Evolutionary conservation across 352 stramenopile species (phyloP).

Genomic region (Pythium oligandrum): DNA sequence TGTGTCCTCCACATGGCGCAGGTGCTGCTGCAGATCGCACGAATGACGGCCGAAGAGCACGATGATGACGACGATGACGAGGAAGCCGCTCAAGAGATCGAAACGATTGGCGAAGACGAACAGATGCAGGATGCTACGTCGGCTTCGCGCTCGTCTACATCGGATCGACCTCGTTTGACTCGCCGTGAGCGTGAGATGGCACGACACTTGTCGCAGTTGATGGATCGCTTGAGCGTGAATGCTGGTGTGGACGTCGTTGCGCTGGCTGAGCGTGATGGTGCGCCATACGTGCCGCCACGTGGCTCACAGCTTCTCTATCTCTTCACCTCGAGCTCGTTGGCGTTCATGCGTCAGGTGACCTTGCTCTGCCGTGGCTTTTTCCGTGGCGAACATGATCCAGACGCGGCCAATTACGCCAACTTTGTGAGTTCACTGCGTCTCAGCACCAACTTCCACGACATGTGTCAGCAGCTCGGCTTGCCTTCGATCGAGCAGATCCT

Average conservation of each 20-base stretch:
- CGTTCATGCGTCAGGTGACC: slow-evolving; percentile 78
- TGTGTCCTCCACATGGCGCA: slow-evolving; percentile 78
- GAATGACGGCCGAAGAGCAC: slow-evolving; percentile 48
- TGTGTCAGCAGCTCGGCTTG: slow-evolving; percentile 72
- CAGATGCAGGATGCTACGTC: slow-evolving; percentile 21
- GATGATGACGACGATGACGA: slow-evolving; percentile 35
- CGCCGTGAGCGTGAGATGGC: slow-evolving; percentile 10
- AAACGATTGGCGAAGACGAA: slow-evolving; percentile 6
- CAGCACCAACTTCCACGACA: slow-evolving; percentile 68
- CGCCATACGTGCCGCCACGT: slow-evolving; percentile 26
- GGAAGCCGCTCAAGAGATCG: slow-evolving; percentile 8
- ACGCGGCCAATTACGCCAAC: slow-evolving; percentile 72
- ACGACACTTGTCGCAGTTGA: slow-evolving; percentile 24
- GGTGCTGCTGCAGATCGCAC: slow-evolving; percentile 61
- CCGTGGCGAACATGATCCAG: slow-evolving; percentile 68
- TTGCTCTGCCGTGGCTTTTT: slow-evolving; percentile 73
- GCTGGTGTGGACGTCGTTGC: slow-evolving; percentile 34
- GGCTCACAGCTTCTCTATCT: slow-evolving; percentile 55
- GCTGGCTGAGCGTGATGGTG: slow-evolving; percentile 14
- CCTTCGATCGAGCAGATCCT: slow-evolving; percentile 56
- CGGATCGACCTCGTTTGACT: slow-evolving; percentile 43
- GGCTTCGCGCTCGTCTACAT: slow-evolving; percentile 8
- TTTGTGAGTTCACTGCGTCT: slow-evolving; percentile 72
- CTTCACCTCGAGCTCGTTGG: slow-evolving; percentile 69
- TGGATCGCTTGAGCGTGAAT: slow-evolving; percentile 35